Base-by-base conservation (phyloP, 2,329 filamentous ascomycete genomes). In the Xylaria digitata region DNA sequence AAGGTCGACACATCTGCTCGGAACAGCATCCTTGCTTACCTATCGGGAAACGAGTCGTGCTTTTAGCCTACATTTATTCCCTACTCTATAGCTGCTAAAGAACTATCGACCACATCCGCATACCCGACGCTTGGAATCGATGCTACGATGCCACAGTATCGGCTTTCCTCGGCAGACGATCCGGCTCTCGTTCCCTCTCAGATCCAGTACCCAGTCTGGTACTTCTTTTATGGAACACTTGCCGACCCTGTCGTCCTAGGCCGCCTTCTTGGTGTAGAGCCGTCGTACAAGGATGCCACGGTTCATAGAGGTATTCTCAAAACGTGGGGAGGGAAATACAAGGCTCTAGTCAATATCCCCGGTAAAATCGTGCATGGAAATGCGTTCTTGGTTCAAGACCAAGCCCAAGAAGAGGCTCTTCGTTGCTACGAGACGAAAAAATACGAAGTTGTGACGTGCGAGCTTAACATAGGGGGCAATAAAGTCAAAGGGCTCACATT, bases 201-300 rank as follows among this genome's bases (percentile, higher is more conserved):
- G 43, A 46, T 54, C 32, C 50, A 73, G 49, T 72, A 68, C 46
- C 75, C 74, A 0, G 78, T 83, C 0, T 81, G 76, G 75, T 82
- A 82, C 66, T 82, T 82, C 71, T 81, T 82, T 67, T 82, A 82
- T 66, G 79, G 80, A 13, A 81, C 77, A 0, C 73, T 82, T 2
- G 76, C 72, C 1, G 73, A 80, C 9, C 57, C 74, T 0, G 62
- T 58, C 0, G 64, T 79, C 5, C 75, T 82, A 1, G 61, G 59
- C 8, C 70, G 75, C 17, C 74, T 81, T 0, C 68, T 82, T 6
- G 55, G 61, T 1, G n/a, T 64, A 6, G 48, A 48, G 1, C 60
- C 65, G 6, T 32, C 2, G 11, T 67, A 67, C 42, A 37, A 53
- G 23, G 30, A 59, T 23, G 65, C 60, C 5, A 50, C 48, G 21